Percentiles rank a stretch among this genome's conserved stretches.
Evolutionary conservation across 306 rosid species (phyloP).

Genomic region (Cicer arietinum): DNA sequence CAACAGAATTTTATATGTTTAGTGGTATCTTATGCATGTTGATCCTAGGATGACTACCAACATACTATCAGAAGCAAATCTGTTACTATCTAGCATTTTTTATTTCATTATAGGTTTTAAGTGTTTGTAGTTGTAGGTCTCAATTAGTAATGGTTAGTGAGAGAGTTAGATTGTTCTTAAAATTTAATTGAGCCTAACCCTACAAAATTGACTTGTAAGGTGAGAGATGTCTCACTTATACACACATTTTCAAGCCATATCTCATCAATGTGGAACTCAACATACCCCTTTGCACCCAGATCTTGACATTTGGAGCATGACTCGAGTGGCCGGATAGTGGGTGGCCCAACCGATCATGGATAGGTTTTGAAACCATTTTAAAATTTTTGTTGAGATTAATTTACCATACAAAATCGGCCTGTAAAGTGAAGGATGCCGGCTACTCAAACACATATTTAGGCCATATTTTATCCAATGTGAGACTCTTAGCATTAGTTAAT

Average conservation of each 20-base stretch:
- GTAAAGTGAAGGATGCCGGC: too few species aligned
- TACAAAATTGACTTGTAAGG: too few species aligned
- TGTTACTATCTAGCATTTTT: not conserved
- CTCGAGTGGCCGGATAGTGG: not conserved
- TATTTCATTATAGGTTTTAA: not conserved
- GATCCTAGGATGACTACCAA: not conserved
- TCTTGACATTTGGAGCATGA: not conserved
- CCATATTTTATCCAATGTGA: too few species aligned
- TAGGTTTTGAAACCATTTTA: too few species aligned
- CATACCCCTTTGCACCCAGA: not conserved
- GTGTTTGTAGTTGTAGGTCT: not conserved
- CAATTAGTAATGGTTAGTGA: not conserved
- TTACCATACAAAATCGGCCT: too few species aligned
- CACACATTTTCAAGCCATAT: too few species aligned
- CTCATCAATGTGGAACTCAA: too few species aligned
- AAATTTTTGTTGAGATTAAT: too few species aligned
- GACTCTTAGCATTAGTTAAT: too few species aligned
- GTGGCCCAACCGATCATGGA: not conserved
- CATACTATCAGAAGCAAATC: not conserved
- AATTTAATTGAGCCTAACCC: too few species aligned
- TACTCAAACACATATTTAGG: too few species aligned
- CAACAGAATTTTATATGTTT: not conserved
- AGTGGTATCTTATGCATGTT: not conserved
- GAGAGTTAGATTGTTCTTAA: not conserved
- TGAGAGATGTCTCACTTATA: too few species aligned